A percentile compares a stretch with the other conserved stretches of the same genome.
Conservation (phyloP, 495 filamentous ascomycete species). For the Recurvomyces mirabilis region DNA sequence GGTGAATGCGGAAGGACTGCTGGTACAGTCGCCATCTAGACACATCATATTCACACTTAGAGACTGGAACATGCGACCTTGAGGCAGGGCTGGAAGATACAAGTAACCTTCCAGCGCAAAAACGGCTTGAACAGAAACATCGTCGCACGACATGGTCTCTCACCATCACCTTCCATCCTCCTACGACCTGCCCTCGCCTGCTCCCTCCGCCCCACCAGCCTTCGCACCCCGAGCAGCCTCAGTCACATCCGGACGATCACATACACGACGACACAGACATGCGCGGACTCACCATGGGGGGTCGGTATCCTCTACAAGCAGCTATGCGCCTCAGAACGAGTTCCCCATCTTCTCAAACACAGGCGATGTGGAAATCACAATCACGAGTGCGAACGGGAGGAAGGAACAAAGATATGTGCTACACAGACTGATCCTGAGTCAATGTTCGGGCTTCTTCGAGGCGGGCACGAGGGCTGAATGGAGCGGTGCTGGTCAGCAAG, state of each 20-base stretch:
- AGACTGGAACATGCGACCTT: conserved; percentile 8
- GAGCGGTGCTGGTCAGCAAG: conserved; percentile 32
- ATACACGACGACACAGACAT: conserved; percentile 52
- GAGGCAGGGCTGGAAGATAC: not conserved
- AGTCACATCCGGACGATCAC: conserved; percentile 17
- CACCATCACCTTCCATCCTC: conserved; percentile 15
- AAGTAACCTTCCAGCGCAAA: too few species aligned
- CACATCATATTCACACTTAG: conserved; percentile 1
- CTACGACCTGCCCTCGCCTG: conserved; percentile 2
- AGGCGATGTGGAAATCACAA: conserved; percentile 81
- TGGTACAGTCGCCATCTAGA: not conserved
- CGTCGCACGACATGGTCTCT: conserved; percentile 9
- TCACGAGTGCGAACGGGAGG: conserved; percentile 45
- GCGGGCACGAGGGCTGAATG: conserved; percentile 79
- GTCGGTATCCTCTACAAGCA: too few species aligned
- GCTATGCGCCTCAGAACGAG: conserved; percentile 67
- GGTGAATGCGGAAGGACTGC: not conserved
- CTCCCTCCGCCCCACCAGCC: conserved; percentile 12
- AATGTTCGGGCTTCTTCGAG: conserved; percentile 89
- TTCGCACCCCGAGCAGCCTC: conserved; percentile 12
- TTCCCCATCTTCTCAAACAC: conserved; percentile 84
- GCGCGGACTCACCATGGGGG: conserved; percentile 75
- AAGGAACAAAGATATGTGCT: conserved; percentile 76
- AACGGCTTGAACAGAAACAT: not conserved
- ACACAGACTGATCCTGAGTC: conserved; percentile 70